phyloP scores from a whole-genome alignment of 345 rosid genomes.

The Microcos paniculata region DNA sequence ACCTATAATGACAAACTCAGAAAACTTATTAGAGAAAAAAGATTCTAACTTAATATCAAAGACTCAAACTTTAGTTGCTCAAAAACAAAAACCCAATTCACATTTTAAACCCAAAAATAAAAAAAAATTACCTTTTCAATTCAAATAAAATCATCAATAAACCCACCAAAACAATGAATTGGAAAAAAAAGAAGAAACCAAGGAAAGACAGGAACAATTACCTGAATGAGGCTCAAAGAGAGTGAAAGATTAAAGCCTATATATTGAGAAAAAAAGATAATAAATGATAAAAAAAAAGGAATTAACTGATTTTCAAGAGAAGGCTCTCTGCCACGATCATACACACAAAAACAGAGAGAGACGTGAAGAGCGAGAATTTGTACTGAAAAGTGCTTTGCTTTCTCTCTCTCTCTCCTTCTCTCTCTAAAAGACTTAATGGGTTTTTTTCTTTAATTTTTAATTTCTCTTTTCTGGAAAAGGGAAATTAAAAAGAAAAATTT shows the following conservation, averaged over 20 bases:
- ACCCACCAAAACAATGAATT: neutral
- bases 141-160: neutral
- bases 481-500: neutral
- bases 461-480: constrained; percentile 4
- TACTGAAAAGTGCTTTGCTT: constrained; percentile 14
- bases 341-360: constrained; percentile 20
- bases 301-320: neutral
- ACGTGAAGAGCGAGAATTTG: constrained; percentile 21
- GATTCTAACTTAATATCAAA: neutral
- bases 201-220: neutral
- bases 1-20: neutral
- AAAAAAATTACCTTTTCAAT: neutral
- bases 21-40: neutral
- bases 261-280: neutral
- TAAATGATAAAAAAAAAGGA: neutral
- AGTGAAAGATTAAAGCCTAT: neutral
- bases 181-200: neutral
- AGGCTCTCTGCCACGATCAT: constrained; percentile 20
- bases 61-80: neutral
- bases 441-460: constrained; percentile 3
- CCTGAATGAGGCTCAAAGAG: constrained; percentile 1
- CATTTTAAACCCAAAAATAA: neutral
- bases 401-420: neutral
- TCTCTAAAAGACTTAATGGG: constrained; percentile 1
- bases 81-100: constrained; percentile 6